These are phyloP conservation scores for Amauroascus niger DNA, from an alignment of 2,329 filamentous ascomycete genomes.

Conservation along the genomic window DNA sequence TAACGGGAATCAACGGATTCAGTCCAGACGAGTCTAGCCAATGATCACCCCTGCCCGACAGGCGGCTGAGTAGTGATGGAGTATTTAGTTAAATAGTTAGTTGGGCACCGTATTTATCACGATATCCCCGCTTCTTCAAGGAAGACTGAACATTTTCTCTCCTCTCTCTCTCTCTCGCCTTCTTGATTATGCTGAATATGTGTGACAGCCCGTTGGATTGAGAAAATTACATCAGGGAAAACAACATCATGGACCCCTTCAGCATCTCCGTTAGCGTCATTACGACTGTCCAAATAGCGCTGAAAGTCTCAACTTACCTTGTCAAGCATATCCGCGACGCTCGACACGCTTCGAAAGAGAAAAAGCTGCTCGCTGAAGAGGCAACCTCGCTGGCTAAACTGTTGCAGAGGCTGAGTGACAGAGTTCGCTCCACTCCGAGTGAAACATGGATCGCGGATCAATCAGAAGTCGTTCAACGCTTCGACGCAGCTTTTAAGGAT, in stretches of 20 bases:
- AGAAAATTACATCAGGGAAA: too few relatives aligned
- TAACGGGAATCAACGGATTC: too few relatives aligned
- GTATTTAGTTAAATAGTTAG: too few relatives aligned
- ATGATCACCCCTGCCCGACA: too few relatives aligned
- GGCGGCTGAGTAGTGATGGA: too few relatives aligned
- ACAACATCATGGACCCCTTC: background rate
- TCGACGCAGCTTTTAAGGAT: background rate
- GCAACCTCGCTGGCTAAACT: background rate
- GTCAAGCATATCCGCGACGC: background rate
- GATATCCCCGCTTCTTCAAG: too few relatives aligned
- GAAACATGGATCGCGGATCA: background rate
- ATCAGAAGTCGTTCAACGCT: background rate
- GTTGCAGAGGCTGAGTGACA: background rate
- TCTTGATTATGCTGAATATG: too few relatives aligned
- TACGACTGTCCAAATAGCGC: background rate
- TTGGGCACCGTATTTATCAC: too few relatives aligned
- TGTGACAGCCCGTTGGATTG: too few relatives aligned
- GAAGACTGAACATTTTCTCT: too few relatives aligned
- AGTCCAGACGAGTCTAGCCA: too few relatives aligned
- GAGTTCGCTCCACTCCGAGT: background rate
- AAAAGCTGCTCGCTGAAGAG: background rate
- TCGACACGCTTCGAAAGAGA: background rate
- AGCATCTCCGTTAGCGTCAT: background rate
- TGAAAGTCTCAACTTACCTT: background rate
- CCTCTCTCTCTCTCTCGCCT: too few relatives aligned